Conservation (phyloP, 1,139 yeast species). For the Kodamaea fungicola region DNA sequence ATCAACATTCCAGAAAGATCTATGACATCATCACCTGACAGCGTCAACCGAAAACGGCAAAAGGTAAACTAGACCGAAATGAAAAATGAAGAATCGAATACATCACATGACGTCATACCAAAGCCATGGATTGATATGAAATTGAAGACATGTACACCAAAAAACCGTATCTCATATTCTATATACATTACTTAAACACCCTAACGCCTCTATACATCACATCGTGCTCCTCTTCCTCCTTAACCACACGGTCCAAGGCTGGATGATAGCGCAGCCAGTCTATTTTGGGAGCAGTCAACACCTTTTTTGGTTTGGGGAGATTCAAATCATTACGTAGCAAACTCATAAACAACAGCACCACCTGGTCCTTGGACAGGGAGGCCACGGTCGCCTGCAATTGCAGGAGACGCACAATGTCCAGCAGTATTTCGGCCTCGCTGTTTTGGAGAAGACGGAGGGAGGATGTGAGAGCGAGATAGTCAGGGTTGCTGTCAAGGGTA, state of each 20-base stretch:
- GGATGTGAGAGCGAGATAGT: conserved; percentile 37
- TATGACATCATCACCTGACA: too few relatives aligned
- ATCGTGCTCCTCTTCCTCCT: conserved; percentile 6
- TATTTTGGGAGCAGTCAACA: conserved; percentile 34
- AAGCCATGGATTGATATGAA: too few relatives aligned
- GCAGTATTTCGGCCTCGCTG: conserved; percentile 23
- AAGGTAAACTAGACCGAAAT: too few relatives aligned
- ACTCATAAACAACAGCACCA: conserved; percentile 26
- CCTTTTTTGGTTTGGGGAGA: conserved; percentile 35
- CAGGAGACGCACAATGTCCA: conserved; percentile 34
- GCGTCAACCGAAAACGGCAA: too few relatives aligned
- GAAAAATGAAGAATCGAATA: too few relatives aligned
- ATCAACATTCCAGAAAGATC: too few relatives aligned
- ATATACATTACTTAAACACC: conserved; percentile 5
- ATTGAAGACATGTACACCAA: too few relatives aligned
- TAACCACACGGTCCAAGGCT: conserved; percentile 13
- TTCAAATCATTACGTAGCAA: conserved; percentile 28
- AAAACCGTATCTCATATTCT: not conserved
- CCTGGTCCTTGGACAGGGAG: conserved; percentile 21
- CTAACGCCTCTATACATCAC: conserved; percentile 4
- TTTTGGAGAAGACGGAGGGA: conserved; percentile 29
- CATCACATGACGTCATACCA: too few relatives aligned
- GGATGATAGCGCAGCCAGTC: conserved; percentile 36
- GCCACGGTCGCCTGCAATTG: conserved; percentile 15
- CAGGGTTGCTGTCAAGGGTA: conserved; percentile 30